These are phyloP conservation scores for Bondarzewia mesenterica DNA, from an alignment of 1,284 basidiomycete species.

Conservation along the genomic window DNA sequence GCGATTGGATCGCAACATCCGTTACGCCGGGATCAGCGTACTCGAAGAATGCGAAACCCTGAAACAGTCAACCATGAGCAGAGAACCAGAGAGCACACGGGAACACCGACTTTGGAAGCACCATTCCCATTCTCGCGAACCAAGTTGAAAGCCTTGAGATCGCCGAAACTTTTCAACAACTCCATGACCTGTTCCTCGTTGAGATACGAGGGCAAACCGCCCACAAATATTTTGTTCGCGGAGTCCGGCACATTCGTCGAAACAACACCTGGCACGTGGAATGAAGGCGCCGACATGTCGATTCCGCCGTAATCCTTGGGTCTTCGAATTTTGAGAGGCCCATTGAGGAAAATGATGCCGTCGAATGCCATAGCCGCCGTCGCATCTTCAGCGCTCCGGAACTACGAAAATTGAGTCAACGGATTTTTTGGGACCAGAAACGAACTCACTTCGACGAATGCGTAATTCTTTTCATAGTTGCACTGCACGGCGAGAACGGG, in stretches of 20 bases:
- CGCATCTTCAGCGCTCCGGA: conserved; percentile 94
- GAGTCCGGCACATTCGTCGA: conserved; percentile 97
- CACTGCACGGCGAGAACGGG: conserved; percentile 90
- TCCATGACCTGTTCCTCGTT: conserved; percentile 98
- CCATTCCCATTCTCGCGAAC: conserved; percentile 90
- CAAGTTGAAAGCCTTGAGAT: conserved; percentile 95
- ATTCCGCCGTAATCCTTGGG: conserved; percentile 92
- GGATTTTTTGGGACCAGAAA: conserved; percentile 7
- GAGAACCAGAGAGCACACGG: neutral
- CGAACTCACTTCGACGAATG: conserved; percentile 80
- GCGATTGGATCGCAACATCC: conserved; percentile 91
- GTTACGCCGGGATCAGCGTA: conserved; percentile 88
- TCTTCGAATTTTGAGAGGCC: conserved; percentile 89
- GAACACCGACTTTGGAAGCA: conserved; percentile 70
- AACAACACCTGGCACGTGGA: conserved; percentile 88
- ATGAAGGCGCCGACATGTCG: conserved; percentile 49
- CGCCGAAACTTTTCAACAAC: conserved; percentile 93
- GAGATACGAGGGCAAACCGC: conserved; percentile 90
- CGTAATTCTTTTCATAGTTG: conserved; percentile 97
- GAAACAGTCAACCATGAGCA: conserved; percentile 7
- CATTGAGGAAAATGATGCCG: conserved; percentile 90
- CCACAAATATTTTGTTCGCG: conserved; percentile 97
- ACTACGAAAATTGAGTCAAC: conserved; percentile 41
- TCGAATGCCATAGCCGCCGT: conserved; percentile 96
- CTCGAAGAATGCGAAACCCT: conserved; percentile 99